A percentile compares a stretch with the other conserved stretches of the same genome.
phyloP scores from a whole-genome alignment of 805 yeast genomes.

The Kazachstania bromeliacearum region DNA sequence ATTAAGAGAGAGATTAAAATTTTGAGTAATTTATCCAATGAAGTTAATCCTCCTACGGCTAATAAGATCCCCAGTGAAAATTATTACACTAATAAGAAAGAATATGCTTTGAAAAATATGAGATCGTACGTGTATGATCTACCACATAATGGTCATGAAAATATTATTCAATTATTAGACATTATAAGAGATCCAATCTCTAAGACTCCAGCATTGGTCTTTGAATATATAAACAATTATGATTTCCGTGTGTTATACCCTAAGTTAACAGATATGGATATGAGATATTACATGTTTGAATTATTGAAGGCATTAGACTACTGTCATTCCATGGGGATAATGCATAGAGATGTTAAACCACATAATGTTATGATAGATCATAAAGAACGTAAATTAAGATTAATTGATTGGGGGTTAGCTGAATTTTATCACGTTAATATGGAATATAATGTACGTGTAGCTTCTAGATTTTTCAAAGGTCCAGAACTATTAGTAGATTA shows the following conservation, averaged over 20 bases:
- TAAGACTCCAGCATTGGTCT: slow-evolving; percentile 78
- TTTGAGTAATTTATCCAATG: slow-evolving; percentile 60
- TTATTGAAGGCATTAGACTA: slow-evolving; percentile 76
- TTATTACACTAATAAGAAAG: slow-evolving; percentile 25
- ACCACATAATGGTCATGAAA: slow-evolving; percentile 41
- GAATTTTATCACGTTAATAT: slow-evolving; percentile 86
- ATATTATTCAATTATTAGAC: slow-evolving; percentile 67
- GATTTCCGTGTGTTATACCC: slow-evolving; percentile 80
- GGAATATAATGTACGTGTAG: slow-evolving; percentile 88
- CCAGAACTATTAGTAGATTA: slow-evolving; percentile 84
- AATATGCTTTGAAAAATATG: slow-evolving; percentile 18
- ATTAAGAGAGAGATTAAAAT: slow-evolving; percentile 85
- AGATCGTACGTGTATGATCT: slow-evolving; percentile 22
- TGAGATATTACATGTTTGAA: slow-evolving; percentile 75
- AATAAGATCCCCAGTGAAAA: slow-evolving; percentile 16
- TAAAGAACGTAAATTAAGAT: slow-evolving; percentile 52
- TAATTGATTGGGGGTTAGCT: slow-evolving; percentile 94
- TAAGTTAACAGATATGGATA: slow-evolving; percentile 61
- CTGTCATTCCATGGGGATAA: slow-evolving; percentile 89
- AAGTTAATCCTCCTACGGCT: slow-evolving; percentile 23
- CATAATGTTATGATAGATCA: slow-evolving; percentile 95
- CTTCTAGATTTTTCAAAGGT: slow-evolving; percentile 87
- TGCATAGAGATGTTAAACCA: slow-evolving; percentile 94
- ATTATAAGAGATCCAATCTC: slow-evolving; percentile 72
- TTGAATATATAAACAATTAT: slow-evolving; percentile 74